Base-by-base conservation (phyloP, 306 rosid genomes). In the Potentilla sterilis region DNA sequence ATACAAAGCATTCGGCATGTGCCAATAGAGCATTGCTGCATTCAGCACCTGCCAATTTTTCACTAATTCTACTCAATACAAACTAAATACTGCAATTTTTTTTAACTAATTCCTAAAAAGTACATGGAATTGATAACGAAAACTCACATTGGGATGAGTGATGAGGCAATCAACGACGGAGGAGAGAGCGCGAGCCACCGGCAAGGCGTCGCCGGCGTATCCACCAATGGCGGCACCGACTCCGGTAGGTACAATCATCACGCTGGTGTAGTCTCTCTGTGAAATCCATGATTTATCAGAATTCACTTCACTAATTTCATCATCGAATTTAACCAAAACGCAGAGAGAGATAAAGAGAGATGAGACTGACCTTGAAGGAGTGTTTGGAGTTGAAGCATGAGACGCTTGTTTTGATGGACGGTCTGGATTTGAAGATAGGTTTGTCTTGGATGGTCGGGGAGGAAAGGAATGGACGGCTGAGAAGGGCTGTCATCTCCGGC, bases 21-120 rank as follows among this genome's bases (percentile, higher is more conserved):
- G 97, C 98, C 97, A 93, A 78, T 91, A 88, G 10, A 93, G 87
- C 97, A 93, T 88, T 71, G 98, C 98, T 42, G 97, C 96, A 77
- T 93, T 93, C 80, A 93, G 92, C 78, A 93, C 96, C 98, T 93
- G 85, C 0, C 67, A 58, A 4, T 61, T 4, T 61, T 37, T 37
- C 18, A 28, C 9, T 14, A 61, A 58, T 58, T 24, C 16, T 21
- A 58, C 37, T 58, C 3, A 9, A 4, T 4, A 10, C 13, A 21
- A 55, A 8, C 32, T 7, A 6, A 21, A 2, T 54, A 2, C 28
- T 18, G 6, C 22, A 28, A 28, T 51, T 18, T 9, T 18, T 6
- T 19, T 51, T 47, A 3, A 2, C 18, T 47, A 12, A 0, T 0
- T n/a, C 4, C 28, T n/a, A 9, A n/a, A 8, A 19, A 22, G 2